Base-by-base conservation (phyloP, 2,329 filamentous ascomycete genomes). In the Myriosclerotinia curreyana region DNA sequence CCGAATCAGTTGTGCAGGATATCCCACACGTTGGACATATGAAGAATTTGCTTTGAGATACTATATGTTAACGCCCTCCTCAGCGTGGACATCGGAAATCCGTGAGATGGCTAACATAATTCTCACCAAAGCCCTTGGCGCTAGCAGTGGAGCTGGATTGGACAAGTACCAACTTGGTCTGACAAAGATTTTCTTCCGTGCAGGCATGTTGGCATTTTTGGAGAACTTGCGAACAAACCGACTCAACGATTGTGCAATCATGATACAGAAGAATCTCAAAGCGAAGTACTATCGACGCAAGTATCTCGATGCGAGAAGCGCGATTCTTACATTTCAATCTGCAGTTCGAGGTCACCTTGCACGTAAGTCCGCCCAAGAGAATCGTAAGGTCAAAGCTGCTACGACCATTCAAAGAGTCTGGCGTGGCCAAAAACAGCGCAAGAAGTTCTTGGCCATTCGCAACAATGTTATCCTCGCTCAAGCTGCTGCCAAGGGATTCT, bases 181-280 rank as follows among this genome's bases (percentile, higher is more conserved):
- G 69, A 98, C 94, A 60, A 99, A 99, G 81, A 97, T 99, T 75
- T 99, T 99, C 81, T 99, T 99, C 86, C 90, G 95, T 66, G 95
- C 95, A 64, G 95, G 95, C 77, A 99, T 99, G 95, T 87, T 99
- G 71, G 95, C 95, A 8, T 97, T 97, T 80, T 81, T 99, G 59
- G 95, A 99, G 79, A 97, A 97, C 70, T 82, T 97, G 69, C 87
- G 95, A 65, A 97, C 95, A 15, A 91, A 83, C 69, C 88, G 93
- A 65, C 83, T 99, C 74, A 98, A 96, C 75, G 90, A 92, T 70
- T 96, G 93, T 70, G 95, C 95, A 15, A 91, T 96, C 71, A 90
- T 99, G 87, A 99, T 99, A 64, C 95, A 99, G 78, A 99, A 99
- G 87, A 99, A 99, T 74, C 80, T 99, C 64, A 90, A 88, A 69